Evolutionary conservation across 2,329 filamentous ascomycete species (phyloP).

Genomic region (Aurifilum marmelostoma): DNA sequence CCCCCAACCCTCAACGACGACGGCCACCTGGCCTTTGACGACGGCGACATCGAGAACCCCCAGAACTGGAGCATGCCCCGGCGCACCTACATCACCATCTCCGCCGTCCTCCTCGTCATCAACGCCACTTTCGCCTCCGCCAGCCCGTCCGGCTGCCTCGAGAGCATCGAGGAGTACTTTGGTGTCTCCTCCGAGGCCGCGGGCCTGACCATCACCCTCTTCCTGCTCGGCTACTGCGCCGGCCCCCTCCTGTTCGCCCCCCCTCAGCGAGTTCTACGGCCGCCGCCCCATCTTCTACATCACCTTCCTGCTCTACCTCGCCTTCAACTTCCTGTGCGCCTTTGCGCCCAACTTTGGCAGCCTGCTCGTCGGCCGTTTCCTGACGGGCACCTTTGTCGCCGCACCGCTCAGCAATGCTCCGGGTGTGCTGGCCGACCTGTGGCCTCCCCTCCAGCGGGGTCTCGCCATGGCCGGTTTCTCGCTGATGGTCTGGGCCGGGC

Average conservation of each 20-base stretch:
- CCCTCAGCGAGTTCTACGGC: conserved; percentile 61
- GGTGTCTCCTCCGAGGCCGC: conserved; percentile 51
- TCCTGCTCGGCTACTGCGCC: conserved; percentile 60
- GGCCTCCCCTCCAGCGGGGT: conserved; percentile 54
- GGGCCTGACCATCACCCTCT: conserved; percentile 56
- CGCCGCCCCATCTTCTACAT: conserved; percentile 57
- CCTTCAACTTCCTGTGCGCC: conserved; percentile 57
- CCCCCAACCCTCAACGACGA: conserved; percentile 50
- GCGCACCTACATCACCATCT: conserved; percentile 47
- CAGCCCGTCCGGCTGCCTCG: conserved; percentile 41
- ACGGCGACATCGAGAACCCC: conserved; percentile 55
- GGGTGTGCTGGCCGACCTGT: conserved; percentile 58
- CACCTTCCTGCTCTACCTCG: conserved; percentile 51
- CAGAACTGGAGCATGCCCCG: conserved; percentile 49
- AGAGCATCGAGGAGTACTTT: conserved; percentile 49
- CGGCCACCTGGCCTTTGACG: conserved; percentile 55
- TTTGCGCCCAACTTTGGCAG: conserved; percentile 57
- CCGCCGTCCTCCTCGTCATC: conserved; percentile 51
- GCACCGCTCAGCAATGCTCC: conserved; percentile 52
- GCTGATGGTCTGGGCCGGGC: conserved; percentile 57
- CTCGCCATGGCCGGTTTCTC: conserved; percentile 59
- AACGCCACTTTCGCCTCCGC: conserved; percentile 59
- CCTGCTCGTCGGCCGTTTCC: conserved; percentile 57
- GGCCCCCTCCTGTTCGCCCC: conserved; percentile 63
- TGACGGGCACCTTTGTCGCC: conserved; percentile 59